A percentile compares a stretch with the other conserved stretches of the same genome.
phyloP scores from a whole-genome alignment of 225 moss, liverwort and hornwort genomes.

The Polytrichum commune region DNA sequence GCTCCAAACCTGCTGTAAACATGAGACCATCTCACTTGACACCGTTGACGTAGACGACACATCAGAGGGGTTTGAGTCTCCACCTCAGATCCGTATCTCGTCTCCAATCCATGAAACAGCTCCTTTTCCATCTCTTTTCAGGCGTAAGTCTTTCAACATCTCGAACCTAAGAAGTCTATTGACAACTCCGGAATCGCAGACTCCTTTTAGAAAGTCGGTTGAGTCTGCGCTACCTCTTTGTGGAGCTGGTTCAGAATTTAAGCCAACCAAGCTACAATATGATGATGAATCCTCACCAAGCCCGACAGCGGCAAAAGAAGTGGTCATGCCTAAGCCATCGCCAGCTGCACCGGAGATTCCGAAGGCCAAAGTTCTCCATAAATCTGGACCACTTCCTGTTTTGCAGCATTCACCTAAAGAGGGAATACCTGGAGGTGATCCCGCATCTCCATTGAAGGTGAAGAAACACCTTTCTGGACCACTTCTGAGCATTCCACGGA shows the following conservation, averaged over 20 bases:
- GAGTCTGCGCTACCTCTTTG: constrained; percentile 42
- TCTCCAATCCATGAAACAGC: constrained; percentile 23
- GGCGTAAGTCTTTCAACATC: constrained; percentile 35
- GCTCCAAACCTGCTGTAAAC: constrained; percentile 37
- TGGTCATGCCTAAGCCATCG: constrained; percentile 1
- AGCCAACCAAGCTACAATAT: constrained; percentile 30
- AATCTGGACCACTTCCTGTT: constrained; percentile 35
- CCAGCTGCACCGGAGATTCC: constrained; percentile 14
- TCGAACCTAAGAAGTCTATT: constrained; percentile 26
- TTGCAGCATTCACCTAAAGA: constrained; percentile 10
- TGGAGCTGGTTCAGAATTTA: constrained; percentile 14
- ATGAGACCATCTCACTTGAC: constrained; percentile 41
- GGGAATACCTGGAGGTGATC: constrained; percentile 3
- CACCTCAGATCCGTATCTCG: constrained; percentile 17
- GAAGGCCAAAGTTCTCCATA: constrained; percentile 20
- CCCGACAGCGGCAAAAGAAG: constrained; percentile 2
- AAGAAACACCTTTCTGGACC: constrained; percentile 39
- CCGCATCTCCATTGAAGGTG: constrained; percentile 18
- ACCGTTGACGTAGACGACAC: constrained; percentile 29
- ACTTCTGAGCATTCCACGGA: constrained; percentile 26
- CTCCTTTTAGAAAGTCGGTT: constrained; percentile 33
- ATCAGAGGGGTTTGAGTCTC: constrained; percentile 26
- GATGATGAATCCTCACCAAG: constrained; percentile 24
- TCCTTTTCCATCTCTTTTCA: constrained; percentile 18
- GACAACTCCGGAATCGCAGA: constrained; percentile 27